Evolutionary conservation across 1,284 basidiomycete genomes (phyloP).

Genomic region (Ustilago vetiveriae): DNA sequence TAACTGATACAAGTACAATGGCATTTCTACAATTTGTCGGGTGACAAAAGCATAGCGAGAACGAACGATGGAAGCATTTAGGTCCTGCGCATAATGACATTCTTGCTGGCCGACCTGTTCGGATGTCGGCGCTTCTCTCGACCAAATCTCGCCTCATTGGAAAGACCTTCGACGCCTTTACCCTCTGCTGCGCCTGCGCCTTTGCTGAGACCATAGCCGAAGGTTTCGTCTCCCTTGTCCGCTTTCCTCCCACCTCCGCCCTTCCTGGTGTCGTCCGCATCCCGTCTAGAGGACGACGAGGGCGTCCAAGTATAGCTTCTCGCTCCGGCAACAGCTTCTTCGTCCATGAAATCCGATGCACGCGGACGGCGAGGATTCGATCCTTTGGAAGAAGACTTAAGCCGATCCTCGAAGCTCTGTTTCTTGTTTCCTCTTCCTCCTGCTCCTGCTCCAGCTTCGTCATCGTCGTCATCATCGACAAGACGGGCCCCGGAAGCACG

Average conservation of each 20-base stretch:
- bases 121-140: conserved; percentile 56
- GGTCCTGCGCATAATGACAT: conserved; percentile 53
- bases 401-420: conserved; percentile 39
- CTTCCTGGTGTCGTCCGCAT: conserved; percentile 12
- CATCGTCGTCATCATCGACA: conserved; percentile 46
- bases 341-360: conserved; percentile 38
- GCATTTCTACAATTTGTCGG: conserved; percentile 1
- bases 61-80: not conserved
- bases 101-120: conserved; percentile 62
- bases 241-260: conserved; percentile 5
- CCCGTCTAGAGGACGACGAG: conserved; percentile 10
- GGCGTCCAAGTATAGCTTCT: conserved; percentile 56
- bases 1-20: conserved; percentile 15
- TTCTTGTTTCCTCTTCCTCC: conserved; percentile 43
- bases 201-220: conserved; percentile 62
- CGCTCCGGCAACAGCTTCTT: conserved; percentile 21
- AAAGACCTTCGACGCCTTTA: conserved; percentile 77
- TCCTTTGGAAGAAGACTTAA: conserved; percentile 16
- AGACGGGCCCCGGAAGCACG: conserved; percentile 35
- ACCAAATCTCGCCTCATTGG: conserved; percentile 75
- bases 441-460: conserved; percentile 4
- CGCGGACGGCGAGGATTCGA: conserved; percentile 15
- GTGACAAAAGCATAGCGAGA: no score
- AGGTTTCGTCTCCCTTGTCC: conserved; percentile 71
- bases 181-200: conserved; percentile 63